phyloP scores from a whole-genome alignment of 768 basidiomycete species.

The Hygrocybe coccinea region DNA sequence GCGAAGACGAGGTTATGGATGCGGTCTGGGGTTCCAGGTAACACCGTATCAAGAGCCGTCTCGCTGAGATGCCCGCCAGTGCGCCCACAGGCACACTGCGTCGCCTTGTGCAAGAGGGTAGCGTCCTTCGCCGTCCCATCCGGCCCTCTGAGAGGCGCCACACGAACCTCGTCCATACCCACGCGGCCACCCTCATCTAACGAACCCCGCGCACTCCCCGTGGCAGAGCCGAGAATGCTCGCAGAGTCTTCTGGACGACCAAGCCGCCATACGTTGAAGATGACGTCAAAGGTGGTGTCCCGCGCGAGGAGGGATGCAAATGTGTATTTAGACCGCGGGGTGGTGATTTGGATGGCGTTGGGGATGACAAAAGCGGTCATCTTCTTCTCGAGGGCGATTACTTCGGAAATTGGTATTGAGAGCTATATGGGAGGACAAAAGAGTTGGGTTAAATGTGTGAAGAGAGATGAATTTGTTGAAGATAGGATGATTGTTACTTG shows the following conservation, averaged over 20 bases:
- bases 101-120: slow-evolving; percentile 43
- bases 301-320: slow-evolving; percentile 96
- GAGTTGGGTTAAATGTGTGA: slow-evolving; percentile 6
- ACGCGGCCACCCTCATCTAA: slow-evolving; percentile 23
- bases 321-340: slow-evolving; percentile 77
- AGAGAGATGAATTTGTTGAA: background rate
- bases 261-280: slow-evolving; percentile 92
- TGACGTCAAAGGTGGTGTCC: slow-evolving; percentile 94
- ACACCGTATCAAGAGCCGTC: slow-evolving; percentile 65
- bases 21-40: slow-evolving; percentile 91
- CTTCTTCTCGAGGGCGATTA: slow-evolving; percentile 84
- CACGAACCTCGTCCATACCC: slow-evolving; percentile 17
- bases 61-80: slow-evolving; percentile 68
- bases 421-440: slow-evolving; percentile 43
- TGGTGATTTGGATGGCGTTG: slow-evolving; percentile 89
- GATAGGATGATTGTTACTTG: slow-evolving; percentile 39
- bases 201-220: slow-evolving; percentile 32
- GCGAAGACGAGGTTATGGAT: slow-evolving; percentile 96
- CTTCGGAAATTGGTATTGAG: slow-evolving; percentile 82
- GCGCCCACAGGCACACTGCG: slow-evolving; percentile 70
- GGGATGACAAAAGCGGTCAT: slow-evolving; percentile 99
- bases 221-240: slow-evolving; percentile 27
- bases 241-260: slow-evolving; percentile 64
- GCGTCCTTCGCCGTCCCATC: slow-evolving; percentile 11
- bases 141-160: slow-evolving; percentile 14